These are phyloP conservation scores for Ilyonectria mors-panacis DNA, from an alignment of 2,329 filamentous ascomycete species.

Conservation along the genomic window DNA sequence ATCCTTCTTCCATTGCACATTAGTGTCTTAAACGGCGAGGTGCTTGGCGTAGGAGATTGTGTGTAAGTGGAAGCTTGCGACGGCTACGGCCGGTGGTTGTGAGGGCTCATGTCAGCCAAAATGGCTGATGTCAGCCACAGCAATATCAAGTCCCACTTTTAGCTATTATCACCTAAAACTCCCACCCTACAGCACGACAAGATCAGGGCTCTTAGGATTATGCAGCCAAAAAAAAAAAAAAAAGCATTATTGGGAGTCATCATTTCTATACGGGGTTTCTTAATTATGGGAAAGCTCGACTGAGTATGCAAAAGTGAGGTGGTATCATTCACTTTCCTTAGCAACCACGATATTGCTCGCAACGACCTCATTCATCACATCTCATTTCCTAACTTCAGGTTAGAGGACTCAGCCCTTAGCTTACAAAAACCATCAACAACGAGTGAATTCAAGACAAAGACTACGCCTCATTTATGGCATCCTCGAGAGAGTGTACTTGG, in stretches of 20 bases:
- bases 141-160: constrained; percentile 10
- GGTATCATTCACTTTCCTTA: too few relatives aligned
- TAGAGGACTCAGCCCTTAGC: too few relatives aligned
- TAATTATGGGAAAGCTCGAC: too few relatives aligned
- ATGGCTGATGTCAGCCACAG: constrained; percentile 48
- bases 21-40: not conserved
- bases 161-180: not conserved
- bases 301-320: too few relatives aligned
- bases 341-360: too few relatives aligned
- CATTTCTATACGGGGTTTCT: too few relatives aligned
- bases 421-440: too few relatives aligned
- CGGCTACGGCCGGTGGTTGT: not conserved
- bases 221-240: not conserved
- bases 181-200: not conserved
- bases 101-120: constrained; percentile 36
- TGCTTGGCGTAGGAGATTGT: constrained; percentile 6
- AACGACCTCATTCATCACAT: too few relatives aligned
- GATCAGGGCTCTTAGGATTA: not conserved
- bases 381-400: too few relatives aligned
- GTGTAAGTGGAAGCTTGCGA: constrained; percentile 2
- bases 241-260: not conserved
- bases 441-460: not conserved
- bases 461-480: not conserved
- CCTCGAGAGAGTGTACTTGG: not conserved
- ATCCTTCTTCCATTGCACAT: constrained; percentile 31